These are phyloP conservation scores for Apostasia shenzhenica DNA, from an alignment of 106 monocot species.

Conservation along the genomic window DNA sequence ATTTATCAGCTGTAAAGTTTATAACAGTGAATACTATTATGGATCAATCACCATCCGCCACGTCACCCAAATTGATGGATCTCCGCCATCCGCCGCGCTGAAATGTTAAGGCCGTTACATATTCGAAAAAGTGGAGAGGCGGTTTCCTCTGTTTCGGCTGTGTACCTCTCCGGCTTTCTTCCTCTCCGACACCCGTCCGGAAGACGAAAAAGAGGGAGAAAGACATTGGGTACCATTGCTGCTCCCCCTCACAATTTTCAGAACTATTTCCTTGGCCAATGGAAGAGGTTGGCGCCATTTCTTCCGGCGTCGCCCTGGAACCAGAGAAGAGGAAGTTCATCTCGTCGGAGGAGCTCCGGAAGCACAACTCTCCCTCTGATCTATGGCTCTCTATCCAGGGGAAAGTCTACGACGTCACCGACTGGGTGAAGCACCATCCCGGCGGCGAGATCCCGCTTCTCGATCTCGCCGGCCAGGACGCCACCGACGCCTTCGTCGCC, in stretches of 20 bases:
- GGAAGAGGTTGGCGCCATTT: not conserved
- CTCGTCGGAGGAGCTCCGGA: constrained; percentile 29
- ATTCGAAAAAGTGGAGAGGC: too few relatives aligned
- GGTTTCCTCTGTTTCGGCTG: too few relatives aligned
- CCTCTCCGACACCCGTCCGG: too few relatives aligned
- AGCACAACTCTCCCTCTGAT: constrained; percentile 30
- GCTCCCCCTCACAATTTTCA: not conserved
- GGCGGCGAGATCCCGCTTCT: constrained; percentile 67
- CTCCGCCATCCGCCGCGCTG: too few relatives aligned
- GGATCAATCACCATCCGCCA: too few relatives aligned
- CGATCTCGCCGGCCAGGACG: constrained; percentile 63
- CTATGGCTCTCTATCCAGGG: constrained; percentile 62
- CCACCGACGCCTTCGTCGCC: constrained; percentile 57
- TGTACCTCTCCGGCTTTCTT: too few relatives aligned
- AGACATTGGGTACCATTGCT: too few relatives aligned
- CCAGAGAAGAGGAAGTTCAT: constrained; percentile 12
- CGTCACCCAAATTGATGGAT: too few relatives aligned
- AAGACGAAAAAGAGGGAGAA: too few relatives aligned
- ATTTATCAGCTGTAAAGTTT: too few relatives aligned
- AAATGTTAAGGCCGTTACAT: too few relatives aligned
- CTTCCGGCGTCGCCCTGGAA: not conserved
- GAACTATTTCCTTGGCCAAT: not conserved
- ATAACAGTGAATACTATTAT: too few relatives aligned
- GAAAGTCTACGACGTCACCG: constrained; percentile 51
- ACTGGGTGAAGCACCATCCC: constrained; percentile 37